These are phyloP conservation scores for Microbotryum silenes-acaulis DNA, from an alignment of 1,284 basidiomycete species.

Conservation along the genomic window DNA sequence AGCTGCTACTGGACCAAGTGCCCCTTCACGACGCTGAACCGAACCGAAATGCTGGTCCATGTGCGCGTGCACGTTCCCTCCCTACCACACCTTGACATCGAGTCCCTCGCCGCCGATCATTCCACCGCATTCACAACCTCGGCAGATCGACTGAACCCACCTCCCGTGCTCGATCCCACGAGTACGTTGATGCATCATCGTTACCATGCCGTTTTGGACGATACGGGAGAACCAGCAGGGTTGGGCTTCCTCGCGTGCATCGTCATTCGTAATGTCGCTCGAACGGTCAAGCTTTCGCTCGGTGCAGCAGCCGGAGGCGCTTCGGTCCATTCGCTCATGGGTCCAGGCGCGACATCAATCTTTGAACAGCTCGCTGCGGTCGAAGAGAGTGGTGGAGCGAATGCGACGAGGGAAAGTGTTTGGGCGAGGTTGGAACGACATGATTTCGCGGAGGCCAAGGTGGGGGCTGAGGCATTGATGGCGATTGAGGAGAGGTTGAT, in stretches of 20 bases:
- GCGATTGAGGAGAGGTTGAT: conserved; percentile 10
- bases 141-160: not conserved
- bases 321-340: conserved; percentile 14
- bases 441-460: conserved; percentile 12
- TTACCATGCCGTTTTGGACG: conserved; percentile 22
- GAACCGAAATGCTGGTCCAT: conserved; percentile 17
- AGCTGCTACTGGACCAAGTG: conserved; percentile 20
- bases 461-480: conserved; percentile 14
- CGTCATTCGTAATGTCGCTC: conserved; percentile 28
- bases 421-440: conserved; percentile 20
- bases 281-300: conserved; percentile 22
- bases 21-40: conserved; percentile 2
- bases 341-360: conserved; percentile 22
- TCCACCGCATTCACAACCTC: conserved; percentile 1
- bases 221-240: conserved; percentile 5
- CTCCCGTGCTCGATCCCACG: conserved; percentile 4
- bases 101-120: too few relatives aligned
- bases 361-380: conserved; percentile 20
- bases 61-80: conserved; percentile 26
- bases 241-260: conserved; percentile 25
- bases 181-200: conserved; percentile 13
- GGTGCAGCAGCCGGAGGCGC: conserved; percentile 6
- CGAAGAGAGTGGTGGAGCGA: conserved; percentile 15
- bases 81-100: not conserved
- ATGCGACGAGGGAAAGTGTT: conserved; percentile 10